A percentile compares a stretch with the other conserved stretches of the same genome.
Conservation (phyloP, 768 basidiomycete genomes). For the Epithele typhae region DNA sequence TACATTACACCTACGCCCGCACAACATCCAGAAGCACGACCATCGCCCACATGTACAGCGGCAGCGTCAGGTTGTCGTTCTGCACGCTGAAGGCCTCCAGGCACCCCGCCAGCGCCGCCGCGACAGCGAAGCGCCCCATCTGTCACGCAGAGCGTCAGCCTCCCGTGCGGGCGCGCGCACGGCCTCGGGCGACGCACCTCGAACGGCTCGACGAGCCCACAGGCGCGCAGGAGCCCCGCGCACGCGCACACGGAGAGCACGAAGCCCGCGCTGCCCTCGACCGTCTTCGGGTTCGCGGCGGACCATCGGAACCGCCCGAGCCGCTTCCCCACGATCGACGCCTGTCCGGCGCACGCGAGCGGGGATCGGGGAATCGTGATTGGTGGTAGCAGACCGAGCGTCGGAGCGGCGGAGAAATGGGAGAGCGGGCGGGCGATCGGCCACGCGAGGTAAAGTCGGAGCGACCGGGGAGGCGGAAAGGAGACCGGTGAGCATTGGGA, state of each 20-base stretch:
- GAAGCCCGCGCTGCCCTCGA: slow-evolving; percentile 90
- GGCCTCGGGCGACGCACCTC: slow-evolving; percentile 48
- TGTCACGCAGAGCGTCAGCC: slow-evolving; percentile 26
- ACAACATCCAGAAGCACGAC: slow-evolving; percentile 54
- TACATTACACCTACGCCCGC: slow-evolving; percentile 8
- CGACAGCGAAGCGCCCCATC: slow-evolving; percentile 62
- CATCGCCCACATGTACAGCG: slow-evolving; percentile 94
- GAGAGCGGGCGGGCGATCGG: too few relatives aligned
- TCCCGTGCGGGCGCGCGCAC: slow-evolving; percentile 1
- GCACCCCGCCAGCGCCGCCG: slow-evolving; percentile 60
- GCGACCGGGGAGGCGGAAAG: too few relatives aligned
- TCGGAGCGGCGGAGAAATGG: too few relatives aligned
- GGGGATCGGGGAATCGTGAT: too few relatives aligned
- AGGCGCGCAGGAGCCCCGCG: slow-evolving; percentile 66
- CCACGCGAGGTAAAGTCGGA: too few relatives aligned
- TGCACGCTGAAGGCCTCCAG: slow-evolving; percentile 92
- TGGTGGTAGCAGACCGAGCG: too few relatives aligned
- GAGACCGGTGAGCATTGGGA: too few relatives aligned
- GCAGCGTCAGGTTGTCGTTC: slow-evolving; percentile 95
- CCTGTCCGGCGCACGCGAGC: slow-evolving; percentile 40
- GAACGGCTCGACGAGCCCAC: slow-evolving; percentile 69
- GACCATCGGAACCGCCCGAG: slow-evolving; percentile 84
- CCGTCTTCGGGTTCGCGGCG: slow-evolving; percentile 75
- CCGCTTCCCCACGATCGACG: slow-evolving; percentile 88
- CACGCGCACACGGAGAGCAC: slow-evolving; percentile 61